phyloP scores from a whole-genome alignment of 2,329 filamentous ascomycete species.

The Myriosclerotinia scirpicola region DNA sequence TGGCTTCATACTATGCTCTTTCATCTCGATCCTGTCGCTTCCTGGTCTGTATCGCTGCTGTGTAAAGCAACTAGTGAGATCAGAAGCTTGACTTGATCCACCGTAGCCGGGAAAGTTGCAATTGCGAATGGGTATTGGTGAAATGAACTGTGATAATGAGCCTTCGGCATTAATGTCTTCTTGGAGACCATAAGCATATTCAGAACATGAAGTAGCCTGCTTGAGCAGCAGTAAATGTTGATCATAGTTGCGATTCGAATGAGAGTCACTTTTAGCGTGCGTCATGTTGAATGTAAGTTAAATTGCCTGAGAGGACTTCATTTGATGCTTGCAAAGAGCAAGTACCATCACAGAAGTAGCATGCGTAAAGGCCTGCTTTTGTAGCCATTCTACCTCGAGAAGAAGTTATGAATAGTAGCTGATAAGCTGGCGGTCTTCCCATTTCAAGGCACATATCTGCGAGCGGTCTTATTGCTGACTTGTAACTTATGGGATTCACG shows the following conservation, averaged over 20 bases:
- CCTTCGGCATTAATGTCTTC: not conserved
- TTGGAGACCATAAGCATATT: not conserved
- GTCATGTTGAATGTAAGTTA: not conserved
- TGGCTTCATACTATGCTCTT: not conserved
- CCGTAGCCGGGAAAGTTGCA: not conserved
- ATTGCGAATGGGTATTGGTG: too few relatives aligned
- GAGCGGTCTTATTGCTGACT: slow-evolving; percentile 1
- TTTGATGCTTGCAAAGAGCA: not conserved
- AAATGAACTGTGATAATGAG: not conserved
- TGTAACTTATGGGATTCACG: not conserved
- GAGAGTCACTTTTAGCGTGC: not conserved
- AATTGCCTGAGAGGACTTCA: not conserved
- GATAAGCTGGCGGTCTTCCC: not conserved
- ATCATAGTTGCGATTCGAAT: not conserved
- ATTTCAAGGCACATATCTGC: not conserved
- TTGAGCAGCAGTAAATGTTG: not conserved
- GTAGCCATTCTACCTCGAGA: not conserved
- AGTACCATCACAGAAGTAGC: not conserved
- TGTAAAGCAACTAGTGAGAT: not conserved
- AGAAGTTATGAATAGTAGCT: not conserved
- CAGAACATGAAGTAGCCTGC: not conserved
- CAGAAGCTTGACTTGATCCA: not conserved
- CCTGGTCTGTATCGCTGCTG: not conserved
- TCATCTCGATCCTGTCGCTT: not conserved
- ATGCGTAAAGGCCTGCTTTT: not conserved